These are phyloP conservation scores for Fusarium sp. DNA, from an alignment of 2,329 filamentous ascomycete species.

Conservation along the genomic window DNA sequence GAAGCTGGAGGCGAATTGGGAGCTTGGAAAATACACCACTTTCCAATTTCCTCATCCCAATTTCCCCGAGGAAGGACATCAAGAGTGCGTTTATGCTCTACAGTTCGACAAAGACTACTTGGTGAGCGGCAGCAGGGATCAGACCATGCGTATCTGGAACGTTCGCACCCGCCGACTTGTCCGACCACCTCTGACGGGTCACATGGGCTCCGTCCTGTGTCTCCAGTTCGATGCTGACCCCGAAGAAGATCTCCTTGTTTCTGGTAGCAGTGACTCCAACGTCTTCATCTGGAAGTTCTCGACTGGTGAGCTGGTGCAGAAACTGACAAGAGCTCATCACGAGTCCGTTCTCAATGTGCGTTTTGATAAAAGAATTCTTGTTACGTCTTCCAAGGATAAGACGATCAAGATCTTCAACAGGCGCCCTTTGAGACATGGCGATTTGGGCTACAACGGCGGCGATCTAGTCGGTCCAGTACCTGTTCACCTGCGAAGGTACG, in stretches of 20 bases:
- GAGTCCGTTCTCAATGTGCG: slow-evolving; percentile 94
- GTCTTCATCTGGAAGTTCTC: slow-evolving; percentile 95
- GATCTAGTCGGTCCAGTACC: slow-evolving; percentile 61
- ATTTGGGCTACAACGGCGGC: slow-evolving; percentile 60
- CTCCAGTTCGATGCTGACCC: slow-evolving; percentile 92
- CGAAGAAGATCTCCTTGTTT: slow-evolving; percentile 90
- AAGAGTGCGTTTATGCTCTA: slow-evolving; percentile 93
- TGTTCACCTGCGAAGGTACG: slow-evolving; percentile 61
- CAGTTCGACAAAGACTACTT: slow-evolving; percentile 87
- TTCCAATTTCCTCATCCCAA: slow-evolving; percentile 91
- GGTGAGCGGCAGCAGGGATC: slow-evolving; percentile 92
- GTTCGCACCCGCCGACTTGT: slow-evolving; percentile 81
- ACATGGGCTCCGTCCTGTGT: slow-evolving; percentile 88
- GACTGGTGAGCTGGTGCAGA: slow-evolving; percentile 82
- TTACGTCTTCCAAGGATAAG: slow-evolving; percentile 97
- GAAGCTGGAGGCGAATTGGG: slow-evolving; percentile 90
- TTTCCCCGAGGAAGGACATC: slow-evolving; percentile 82
- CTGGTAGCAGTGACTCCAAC: slow-evolving; percentile 89
- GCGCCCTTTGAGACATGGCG: slow-evolving; percentile 67
- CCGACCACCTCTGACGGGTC: slow-evolving; percentile 76
- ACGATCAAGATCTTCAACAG: slow-evolving; percentile 97
- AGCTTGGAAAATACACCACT: slow-evolving; percentile 79
- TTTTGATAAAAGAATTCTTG: slow-evolving; percentile 89
- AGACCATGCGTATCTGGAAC: slow-evolving; percentile 89
- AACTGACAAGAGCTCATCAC: slow-evolving; percentile 77